Percentiles rank a stretch among this genome's conserved stretches.
Evolutionary conservation across 305 asterid genomes (phyloP).

Genomic region (Plantago rigida): DNA sequence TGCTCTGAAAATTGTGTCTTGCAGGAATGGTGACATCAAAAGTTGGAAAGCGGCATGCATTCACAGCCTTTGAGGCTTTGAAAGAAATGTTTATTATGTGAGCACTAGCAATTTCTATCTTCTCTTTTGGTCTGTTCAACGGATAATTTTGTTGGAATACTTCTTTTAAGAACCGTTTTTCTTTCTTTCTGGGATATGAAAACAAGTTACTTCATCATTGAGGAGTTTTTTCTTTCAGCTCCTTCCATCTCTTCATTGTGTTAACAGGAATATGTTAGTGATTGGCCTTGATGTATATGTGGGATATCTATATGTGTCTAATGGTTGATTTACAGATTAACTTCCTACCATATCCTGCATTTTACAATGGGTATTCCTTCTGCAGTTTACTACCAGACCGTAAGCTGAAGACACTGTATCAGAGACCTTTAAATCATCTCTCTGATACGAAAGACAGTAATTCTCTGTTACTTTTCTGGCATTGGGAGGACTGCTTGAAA

Average conservation of each 20-base stretch:
- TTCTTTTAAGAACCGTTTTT: not conserved
- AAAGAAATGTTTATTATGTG: constrained; percentile 77
- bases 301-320: no score
- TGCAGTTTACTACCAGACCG: constrained; percentile 78
- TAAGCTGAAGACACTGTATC: constrained; percentile 68
- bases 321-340: no score
- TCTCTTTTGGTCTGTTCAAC: no score
- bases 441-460: constrained; percentile 76
- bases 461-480: constrained; percentile 81
- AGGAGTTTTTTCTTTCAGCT: constrained; percentile 4
- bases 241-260: not conserved
- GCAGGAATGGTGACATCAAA: constrained; percentile 94
- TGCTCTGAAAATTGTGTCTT: constrained; percentile 25
- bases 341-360: not conserved
- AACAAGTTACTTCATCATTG: not conserved
- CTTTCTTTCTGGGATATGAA: no score
- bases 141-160: no score
- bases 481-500: constrained; percentile 89
- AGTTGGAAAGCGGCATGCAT: constrained; percentile 87
- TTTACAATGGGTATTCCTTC: constrained; percentile 18
- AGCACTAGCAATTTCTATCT: constrained; percentile 12
- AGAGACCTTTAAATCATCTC: constrained; percentile 69
- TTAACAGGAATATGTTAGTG: not conserved
- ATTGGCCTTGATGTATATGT: no score
- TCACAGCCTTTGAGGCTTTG: constrained; percentile 77